A percentile compares a stretch with the other conserved stretches of the same genome.
Conservation (phyloP, 2,329 filamentous ascomycete genomes). For the Calonectria multiphialidica region DNA sequence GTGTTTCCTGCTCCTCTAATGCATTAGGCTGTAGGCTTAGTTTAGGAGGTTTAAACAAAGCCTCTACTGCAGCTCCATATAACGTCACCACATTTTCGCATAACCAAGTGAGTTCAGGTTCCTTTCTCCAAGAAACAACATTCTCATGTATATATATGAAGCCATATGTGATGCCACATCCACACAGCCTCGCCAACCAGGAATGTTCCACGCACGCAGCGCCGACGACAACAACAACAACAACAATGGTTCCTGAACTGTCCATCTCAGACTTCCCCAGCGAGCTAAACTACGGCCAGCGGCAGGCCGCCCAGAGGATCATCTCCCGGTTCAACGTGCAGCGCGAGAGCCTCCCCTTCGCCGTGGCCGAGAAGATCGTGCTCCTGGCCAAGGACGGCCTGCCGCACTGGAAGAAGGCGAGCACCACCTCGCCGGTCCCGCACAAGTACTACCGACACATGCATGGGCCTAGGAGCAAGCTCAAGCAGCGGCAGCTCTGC, state of each 20-base stretch:
- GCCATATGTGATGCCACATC: not conserved
- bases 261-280: not conserved
- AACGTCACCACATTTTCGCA: too few species aligned
- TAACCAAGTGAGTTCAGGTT: too few species aligned
- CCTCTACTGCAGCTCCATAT: too few species aligned
- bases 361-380: not conserved
- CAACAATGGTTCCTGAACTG: not conserved
- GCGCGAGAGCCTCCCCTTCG: not conserved
- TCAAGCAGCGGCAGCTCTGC: not conserved
- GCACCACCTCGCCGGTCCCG: not conserved
- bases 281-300: not conserved
- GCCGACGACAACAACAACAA: not conserved
- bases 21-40: too few species aligned
- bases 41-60: too few species aligned
- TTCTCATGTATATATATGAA: too few species aligned
- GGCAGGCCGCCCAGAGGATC: not conserved
- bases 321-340: not conserved
- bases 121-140: too few species aligned
- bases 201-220: not conserved
- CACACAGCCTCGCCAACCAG: not conserved
- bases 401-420: not conserved
- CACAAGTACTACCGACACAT: slow-evolving; percentile 6
- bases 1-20: too few species aligned
- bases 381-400: not conserved
- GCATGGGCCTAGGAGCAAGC: not conserved